Percentiles rank a stretch among this genome's conserved stretches.
Evolutionary conservation across 2,329 filamentous ascomycete genomes (phyloP).

Genomic region (Juglanconis juglandina): DNA sequence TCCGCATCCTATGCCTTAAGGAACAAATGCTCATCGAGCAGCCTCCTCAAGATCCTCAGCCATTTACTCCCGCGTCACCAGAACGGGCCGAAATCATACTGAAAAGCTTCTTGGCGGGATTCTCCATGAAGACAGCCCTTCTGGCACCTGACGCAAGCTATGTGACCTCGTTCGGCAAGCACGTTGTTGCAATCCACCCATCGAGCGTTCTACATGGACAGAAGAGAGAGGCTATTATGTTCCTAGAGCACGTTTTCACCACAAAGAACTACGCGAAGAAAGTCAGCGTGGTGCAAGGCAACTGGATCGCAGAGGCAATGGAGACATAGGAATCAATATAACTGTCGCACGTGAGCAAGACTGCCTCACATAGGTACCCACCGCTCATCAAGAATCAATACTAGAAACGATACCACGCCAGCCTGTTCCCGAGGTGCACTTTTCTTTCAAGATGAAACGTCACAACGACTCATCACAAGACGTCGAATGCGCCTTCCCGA

Average conservation of each 20-base stretch:
- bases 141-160: conserved; percentile 60
- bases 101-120: conserved; percentile 61
- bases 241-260: conserved; percentile 64
- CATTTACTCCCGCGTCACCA: conserved; percentile 52
- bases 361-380: too few relatives aligned
- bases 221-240: conserved; percentile 66
- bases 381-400: too few relatives aligned
- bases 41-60: conserved; percentile 51
- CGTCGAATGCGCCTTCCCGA: too few relatives aligned
- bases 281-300: conserved; percentile 57
- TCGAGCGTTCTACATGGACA: conserved; percentile 60
- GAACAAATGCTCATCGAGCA: conserved; percentile 47
- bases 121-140: conserved; percentile 58
- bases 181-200: conserved; percentile 60
- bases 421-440: too few relatives aligned
- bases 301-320: conserved; percentile 44
- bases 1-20: conserved; percentile 53
- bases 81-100: conserved; percentile 53
- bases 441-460: too few relatives aligned
- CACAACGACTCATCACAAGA: too few relatives aligned
- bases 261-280: conserved; percentile 65
- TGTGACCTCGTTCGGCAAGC: conserved; percentile 56
- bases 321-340: too few relatives aligned
- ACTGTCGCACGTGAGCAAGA: too few relatives aligned
- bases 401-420: too few relatives aligned